These are phyloP conservation scores for Tagetes erecta DNA, from an alignment of 129 eudicot genomes.

Conservation along the genomic window DNA sequence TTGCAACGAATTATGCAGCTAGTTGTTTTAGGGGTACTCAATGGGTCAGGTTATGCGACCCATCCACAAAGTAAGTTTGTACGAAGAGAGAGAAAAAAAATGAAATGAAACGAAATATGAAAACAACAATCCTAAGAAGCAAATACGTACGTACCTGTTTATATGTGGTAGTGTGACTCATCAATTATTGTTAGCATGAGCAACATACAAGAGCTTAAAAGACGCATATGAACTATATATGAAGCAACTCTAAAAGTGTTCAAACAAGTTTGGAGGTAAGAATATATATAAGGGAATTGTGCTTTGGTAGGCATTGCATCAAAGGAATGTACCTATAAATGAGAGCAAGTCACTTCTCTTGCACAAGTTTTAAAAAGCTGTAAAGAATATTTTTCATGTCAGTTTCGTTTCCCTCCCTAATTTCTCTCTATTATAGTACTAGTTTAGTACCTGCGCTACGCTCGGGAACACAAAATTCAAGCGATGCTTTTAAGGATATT, in stretches of 20 bases:
- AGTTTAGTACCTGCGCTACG: too few species aligned
- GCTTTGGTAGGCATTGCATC: constrained; percentile 8
- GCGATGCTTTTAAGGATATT: too few species aligned
- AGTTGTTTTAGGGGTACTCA: too few species aligned
- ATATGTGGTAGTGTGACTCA: too few species aligned
- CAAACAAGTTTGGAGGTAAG: constrained; percentile 6
- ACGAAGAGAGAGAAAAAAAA: not conserved
- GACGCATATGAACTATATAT: not conserved
- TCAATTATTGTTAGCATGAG: not conserved
- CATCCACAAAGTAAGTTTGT: not conserved
- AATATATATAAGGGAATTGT: not conserved
- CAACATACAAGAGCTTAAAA: not conserved
- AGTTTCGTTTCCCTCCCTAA: constrained; percentile 11
- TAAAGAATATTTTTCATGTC: constrained; percentile 17
- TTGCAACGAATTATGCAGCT: too few species aligned
- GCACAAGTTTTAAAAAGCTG: constrained; percentile 17
- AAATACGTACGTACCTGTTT: not conserved
- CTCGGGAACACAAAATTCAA: too few species aligned
- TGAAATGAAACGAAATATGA: not conserved
- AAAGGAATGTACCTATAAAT: constrained; percentile 30
- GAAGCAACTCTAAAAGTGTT: not conserved
- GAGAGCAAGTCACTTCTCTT: constrained; percentile 14
- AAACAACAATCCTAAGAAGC: constrained; percentile 11
- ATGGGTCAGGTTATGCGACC: too few species aligned
- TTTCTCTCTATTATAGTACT: not conserved